phyloP scores from a whole-genome alignment of 2,329 filamentous ascomycete species.

The Albophoma yamanashiensis region DNA sequence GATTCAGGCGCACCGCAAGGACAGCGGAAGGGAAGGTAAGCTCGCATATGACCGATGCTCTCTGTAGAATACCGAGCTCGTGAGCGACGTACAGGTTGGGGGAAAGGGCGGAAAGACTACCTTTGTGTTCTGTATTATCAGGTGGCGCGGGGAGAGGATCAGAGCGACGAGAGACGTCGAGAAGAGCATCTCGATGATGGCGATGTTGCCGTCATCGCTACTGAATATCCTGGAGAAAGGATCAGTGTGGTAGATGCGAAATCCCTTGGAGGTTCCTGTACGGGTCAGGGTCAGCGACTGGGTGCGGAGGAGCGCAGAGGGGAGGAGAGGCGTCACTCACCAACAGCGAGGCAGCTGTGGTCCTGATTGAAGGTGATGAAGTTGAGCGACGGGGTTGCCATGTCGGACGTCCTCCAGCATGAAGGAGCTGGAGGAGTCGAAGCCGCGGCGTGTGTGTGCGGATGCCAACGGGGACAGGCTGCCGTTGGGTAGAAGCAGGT shows the following conservation, averaged over 20 bases:
- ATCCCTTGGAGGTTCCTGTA: conserved; percentile 80
- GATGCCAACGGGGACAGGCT: background rate
- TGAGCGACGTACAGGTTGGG: background rate
- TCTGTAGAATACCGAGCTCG: conserved; percentile 22
- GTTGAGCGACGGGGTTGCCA: conserved; percentile 71
- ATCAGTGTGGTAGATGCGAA: conserved; percentile 93
- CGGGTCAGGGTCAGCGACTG: background rate
- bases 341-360: conserved; percentile 92
- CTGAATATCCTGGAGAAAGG: conserved; percentile 93
- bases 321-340: conserved; percentile 27
- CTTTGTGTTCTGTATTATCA: conserved; percentile 97
- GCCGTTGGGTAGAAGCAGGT: background rate
- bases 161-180: conserved; percentile 93
- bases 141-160: conserved; percentile 79
- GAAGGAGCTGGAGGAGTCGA: conserved; percentile 1
- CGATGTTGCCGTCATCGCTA: conserved; percentile 88
- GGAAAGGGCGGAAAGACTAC: conserved; percentile 31
- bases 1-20: conserved; percentile 83
- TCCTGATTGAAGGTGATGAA: conserved; percentile 99
- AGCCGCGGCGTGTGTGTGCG: background rate
- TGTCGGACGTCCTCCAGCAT: conserved; percentile 23
- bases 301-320: background rate
- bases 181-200: conserved; percentile 97
- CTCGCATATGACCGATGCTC: conserved; percentile 84
- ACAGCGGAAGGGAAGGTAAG: conserved; percentile 97